These are phyloP conservation scores for Curvularia sp. DNA, from an alignment of 2,329 filamentous ascomycete genomes.

Conservation along the genomic window DNA sequence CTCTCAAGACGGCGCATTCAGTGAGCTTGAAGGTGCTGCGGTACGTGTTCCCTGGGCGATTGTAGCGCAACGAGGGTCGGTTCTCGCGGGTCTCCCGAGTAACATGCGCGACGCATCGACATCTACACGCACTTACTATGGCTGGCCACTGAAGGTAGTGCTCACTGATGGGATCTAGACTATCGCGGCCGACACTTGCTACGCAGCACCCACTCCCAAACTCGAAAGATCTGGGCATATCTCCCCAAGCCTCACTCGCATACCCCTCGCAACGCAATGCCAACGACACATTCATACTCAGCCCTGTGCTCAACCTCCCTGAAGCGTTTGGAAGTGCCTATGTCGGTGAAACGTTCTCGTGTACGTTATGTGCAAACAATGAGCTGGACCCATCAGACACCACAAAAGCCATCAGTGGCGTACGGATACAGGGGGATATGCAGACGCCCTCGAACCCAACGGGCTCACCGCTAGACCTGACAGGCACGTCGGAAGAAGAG, in stretches of 20 bases:
- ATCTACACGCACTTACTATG: background rate
- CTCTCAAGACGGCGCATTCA: slow-evolving; percentile 68
- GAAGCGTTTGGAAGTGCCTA: slow-evolving; percentile 93
- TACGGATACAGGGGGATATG: slow-evolving; percentile 90
- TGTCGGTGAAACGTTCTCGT: slow-evolving; percentile 93
- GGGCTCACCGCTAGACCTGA: slow-evolving; percentile 64
- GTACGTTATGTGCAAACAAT: slow-evolving; percentile 95
- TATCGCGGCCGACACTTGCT: slow-evolving; percentile 81
- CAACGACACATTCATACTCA: slow-evolving; percentile 62
- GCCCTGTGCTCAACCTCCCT: slow-evolving; percentile 77
- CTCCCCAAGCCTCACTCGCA: slow-evolving; percentile 69
- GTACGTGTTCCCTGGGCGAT: slow-evolving; percentile 57
- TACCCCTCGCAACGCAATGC: slow-evolving; percentile 64
- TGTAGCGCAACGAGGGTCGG: background rate
- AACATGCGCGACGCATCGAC: background rate
- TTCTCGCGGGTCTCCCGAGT: background rate
- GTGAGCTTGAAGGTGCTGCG: slow-evolving; percentile 84
- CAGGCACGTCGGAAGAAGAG: slow-evolving; percentile 53
- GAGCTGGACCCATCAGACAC: slow-evolving; percentile 62
- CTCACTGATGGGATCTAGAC: slow-evolving; percentile 56
- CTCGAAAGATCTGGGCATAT: slow-evolving; percentile 59
- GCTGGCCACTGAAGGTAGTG: background rate
- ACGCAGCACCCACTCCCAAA: slow-evolving; percentile 70
- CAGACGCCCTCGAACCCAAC: slow-evolving; percentile 81
- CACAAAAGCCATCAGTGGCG: slow-evolving; percentile 68